These are phyloP conservation scores for Orbilia ellipsospora DNA, from an alignment of 2,329 filamentous ascomycete genomes.

Conservation along the genomic window DNA sequence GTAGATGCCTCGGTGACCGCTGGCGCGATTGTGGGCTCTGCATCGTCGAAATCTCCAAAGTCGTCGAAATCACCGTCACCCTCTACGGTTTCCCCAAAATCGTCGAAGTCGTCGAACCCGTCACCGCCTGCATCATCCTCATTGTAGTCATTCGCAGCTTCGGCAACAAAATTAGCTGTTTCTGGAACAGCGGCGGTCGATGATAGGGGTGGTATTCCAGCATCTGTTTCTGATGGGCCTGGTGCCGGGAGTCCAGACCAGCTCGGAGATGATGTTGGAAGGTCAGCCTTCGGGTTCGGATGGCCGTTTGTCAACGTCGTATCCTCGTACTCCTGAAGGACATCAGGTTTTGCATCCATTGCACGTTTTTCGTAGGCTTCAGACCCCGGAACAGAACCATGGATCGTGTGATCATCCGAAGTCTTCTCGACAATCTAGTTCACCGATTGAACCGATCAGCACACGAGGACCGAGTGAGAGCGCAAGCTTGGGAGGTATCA, in stretches of 20 bases:
- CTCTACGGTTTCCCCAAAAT: slow-evolving; percentile 67
- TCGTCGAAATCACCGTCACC: slow-evolving; percentile 66
- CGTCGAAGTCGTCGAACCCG: slow-evolving; percentile 76
- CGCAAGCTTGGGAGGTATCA: neutral
- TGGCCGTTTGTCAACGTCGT: slow-evolving; percentile 31
- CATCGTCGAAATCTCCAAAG: slow-evolving; percentile 75
- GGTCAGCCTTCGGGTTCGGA: slow-evolving; percentile 17
- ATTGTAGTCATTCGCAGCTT: slow-evolving; percentile 61
- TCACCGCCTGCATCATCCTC: slow-evolving; percentile 63
- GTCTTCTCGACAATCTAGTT: slow-evolving; percentile 62
- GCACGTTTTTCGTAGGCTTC: slow-evolving; percentile 69
- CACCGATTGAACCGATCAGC: slow-evolving; percentile 6
- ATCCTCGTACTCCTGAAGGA: slow-evolving; percentile 65
- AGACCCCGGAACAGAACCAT: slow-evolving; percentile 73
- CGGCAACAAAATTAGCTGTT: slow-evolving; percentile 57
- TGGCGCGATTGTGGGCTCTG: slow-evolving; percentile 66
- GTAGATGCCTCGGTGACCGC: neutral
- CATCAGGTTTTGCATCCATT: slow-evolving; percentile 71
- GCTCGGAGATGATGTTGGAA: slow-evolving; percentile 1
- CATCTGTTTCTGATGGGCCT: slow-evolving; percentile 24
- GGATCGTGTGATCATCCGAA: slow-evolving; percentile 67
- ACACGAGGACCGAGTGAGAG: neutral
- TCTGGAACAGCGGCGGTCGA: slow-evolving; percentile 23
- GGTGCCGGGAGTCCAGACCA: slow-evolving; percentile 14
- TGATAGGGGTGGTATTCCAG: slow-evolving; percentile 22